Conservation (phyloP, 345 rosid species). For the Erodium maritimum region DNA sequence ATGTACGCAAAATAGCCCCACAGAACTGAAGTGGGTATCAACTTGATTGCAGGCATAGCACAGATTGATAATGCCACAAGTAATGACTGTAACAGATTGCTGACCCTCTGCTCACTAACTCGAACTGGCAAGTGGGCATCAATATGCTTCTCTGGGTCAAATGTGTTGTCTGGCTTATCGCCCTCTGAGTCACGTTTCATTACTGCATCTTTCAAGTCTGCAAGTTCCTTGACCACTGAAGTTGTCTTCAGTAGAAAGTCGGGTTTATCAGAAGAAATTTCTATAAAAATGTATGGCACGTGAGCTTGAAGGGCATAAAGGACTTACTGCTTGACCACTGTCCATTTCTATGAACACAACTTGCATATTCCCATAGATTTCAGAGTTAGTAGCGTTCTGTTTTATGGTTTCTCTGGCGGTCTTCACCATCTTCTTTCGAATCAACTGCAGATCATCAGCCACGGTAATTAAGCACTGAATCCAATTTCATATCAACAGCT, state of each 20-base stretch:
- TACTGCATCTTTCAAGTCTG: conserved; percentile 58
- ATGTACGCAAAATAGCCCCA: conserved; percentile 92
- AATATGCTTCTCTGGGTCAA: conserved; percentile 59
- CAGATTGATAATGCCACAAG: conserved; percentile 48
- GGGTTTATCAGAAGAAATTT: no score
- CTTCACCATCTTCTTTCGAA: conserved; percentile 63
- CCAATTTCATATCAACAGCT: conserved; percentile 3
- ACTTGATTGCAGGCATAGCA: conserved; percentile 48
- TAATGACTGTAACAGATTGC: conserved; percentile 64
- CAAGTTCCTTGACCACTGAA: conserved; percentile 49
- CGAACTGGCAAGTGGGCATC: conserved; percentile 65
- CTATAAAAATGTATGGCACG: no score
- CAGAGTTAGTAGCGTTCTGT: conserved; percentile 48
- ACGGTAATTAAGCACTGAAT: conserved; percentile 6
- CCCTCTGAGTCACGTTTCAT: conserved; percentile 40
- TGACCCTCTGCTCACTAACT: conserved; percentile 73
- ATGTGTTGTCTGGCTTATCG: conserved; percentile 32
- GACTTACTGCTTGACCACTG: conserved; percentile 33
- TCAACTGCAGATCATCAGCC: conserved; percentile 26
- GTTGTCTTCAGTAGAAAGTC: conserved; percentile 22
- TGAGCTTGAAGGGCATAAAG: not conserved
- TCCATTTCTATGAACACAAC: conserved; percentile 65
- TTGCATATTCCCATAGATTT: conserved; percentile 73
- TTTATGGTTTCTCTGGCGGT: conserved; percentile 62
- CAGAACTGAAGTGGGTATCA: conserved; percentile 65